phyloP scores from a whole-genome alignment of 169 alveolate genomes.

The Babesia caballi region DNA sequence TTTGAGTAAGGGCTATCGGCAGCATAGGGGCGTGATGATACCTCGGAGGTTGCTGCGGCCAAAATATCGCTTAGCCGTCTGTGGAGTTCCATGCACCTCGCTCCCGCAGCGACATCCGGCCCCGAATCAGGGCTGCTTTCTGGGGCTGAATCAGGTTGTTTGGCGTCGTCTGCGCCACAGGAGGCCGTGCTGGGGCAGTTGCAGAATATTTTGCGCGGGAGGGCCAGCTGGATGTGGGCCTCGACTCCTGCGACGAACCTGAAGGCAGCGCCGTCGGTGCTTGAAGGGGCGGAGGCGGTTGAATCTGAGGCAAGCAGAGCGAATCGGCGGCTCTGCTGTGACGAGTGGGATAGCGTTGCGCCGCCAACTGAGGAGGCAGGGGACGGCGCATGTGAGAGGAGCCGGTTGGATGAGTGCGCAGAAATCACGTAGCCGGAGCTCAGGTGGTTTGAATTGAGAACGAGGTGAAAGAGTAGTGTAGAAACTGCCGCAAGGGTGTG shows the following conservation, averaged over 20 bases:
- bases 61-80: neutral
- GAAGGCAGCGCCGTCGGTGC: neutral
- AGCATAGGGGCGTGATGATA: too few relatives aligned
- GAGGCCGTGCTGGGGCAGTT: slow-evolving; percentile 61
- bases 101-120: neutral
- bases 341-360: too few relatives aligned
- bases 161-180: neutral
- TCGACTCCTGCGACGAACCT: slow-evolving; percentile 69
- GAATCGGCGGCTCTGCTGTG: too few relatives aligned
- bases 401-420: too few relatives aligned
- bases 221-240: slow-evolving; percentile 72
- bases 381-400: neutral
- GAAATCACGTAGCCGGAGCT: too few relatives aligned
- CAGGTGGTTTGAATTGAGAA: too few relatives aligned
- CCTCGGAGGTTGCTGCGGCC: neutral
- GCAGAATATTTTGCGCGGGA: slow-evolving; percentile 70
- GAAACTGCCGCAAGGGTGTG: neutral
- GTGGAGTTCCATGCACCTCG: slow-evolving; percentile 4
- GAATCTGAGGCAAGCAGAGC: too few relatives aligned
- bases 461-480: too few relatives aligned
- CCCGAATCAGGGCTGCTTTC: neutral
- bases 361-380: neutral
- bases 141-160: neutral
- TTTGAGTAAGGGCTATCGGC: neutral
- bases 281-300: too few relatives aligned